Evolutionary conservation across 331 rosid genomes (phyloP).

Genomic region (Malus hybrid): DNA sequence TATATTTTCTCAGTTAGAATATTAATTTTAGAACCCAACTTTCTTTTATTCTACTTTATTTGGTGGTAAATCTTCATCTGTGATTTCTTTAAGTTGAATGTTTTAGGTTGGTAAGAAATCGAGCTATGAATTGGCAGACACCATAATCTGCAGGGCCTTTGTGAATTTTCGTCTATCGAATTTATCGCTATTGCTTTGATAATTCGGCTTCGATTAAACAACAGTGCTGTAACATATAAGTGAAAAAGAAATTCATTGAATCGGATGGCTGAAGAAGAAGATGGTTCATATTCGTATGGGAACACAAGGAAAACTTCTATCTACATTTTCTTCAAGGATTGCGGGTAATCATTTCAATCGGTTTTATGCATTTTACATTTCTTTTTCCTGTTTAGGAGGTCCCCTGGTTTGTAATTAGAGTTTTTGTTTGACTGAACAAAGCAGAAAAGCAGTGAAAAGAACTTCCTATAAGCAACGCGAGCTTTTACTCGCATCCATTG

Average conservation of each 20-base stretch:
- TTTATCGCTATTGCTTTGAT: background rate
- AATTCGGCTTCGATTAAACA: background rate
- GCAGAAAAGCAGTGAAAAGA: background rate
- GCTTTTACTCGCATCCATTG: background rate
- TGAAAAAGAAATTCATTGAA: background rate
- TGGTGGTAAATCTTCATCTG: background rate
- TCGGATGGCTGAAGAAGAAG: slow-evolving; percentile 47
- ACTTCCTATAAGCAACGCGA: background rate
- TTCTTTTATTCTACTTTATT: background rate
- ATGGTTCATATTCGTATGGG: slow-evolving; percentile 19
- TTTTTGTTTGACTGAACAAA: background rate
- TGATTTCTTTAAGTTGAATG: background rate
- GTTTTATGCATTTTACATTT: background rate
- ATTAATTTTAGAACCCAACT: background rate
- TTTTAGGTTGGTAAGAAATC: background rate
- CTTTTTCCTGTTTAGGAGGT: background rate
- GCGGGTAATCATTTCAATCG: slow-evolving; percentile 30
- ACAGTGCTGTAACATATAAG: background rate
- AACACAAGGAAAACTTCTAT: slow-evolving; percentile 38
- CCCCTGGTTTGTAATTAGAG: background rate
- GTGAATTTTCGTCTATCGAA: background rate
- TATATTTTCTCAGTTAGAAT: background rate
- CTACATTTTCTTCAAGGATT: slow-evolving; percentile 48
- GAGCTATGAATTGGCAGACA: background rate
- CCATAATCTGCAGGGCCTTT: slow-evolving; percentile 5